Evolutionary conservation across 129 eudicot species (phyloP), one percentile per base, ranked within the genome.

Genomic region (Arctium lappa): DNA sequence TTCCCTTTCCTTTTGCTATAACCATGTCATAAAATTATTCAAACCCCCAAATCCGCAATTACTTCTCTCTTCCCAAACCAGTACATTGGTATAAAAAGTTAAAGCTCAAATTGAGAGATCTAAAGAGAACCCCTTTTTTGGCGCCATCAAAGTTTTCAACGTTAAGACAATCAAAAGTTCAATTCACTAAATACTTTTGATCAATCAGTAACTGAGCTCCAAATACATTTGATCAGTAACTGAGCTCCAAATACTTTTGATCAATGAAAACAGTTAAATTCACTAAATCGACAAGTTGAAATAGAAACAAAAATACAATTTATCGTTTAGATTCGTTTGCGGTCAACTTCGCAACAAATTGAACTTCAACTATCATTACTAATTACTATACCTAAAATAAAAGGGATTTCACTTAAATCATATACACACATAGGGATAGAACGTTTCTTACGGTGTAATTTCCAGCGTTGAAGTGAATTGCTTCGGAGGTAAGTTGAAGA

Each of bases 391-490:
- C 76, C 83, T 69, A 16, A 22, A 79, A 69, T 12, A 65, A 3
- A 36, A 42, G 66, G 69, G 74, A 1, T 31, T 50, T 56, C 76
- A 72, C 18, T 18, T 30, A 30, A 22, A 27, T 8, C 31, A 75
- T 0, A 32, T 2, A 68, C n/a, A 18, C 38, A 62, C 0, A 62
- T 56, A 76, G 69, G 53, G 80, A 27, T 81, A 81, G 62, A 60
- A 75, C 42, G 27, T 53, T 72, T n/a, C 53, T 75, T 85, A 95
- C 99, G 16, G 99, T 95, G 92, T 95, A 95, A 81, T 95, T 95
- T 56, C 92, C 99, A 46, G 99, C 83, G 79, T 95, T 95, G 5
- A 93, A 81, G 71, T 73, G 42, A 53, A 95, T 91, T 63, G 95
- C 97, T 72, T 87, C 88, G 18, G 89, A 50, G 6, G 99, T 95